Conservation (phyloP, 352 stramenopile genomes). For the Phytophthora cajani region DNA sequence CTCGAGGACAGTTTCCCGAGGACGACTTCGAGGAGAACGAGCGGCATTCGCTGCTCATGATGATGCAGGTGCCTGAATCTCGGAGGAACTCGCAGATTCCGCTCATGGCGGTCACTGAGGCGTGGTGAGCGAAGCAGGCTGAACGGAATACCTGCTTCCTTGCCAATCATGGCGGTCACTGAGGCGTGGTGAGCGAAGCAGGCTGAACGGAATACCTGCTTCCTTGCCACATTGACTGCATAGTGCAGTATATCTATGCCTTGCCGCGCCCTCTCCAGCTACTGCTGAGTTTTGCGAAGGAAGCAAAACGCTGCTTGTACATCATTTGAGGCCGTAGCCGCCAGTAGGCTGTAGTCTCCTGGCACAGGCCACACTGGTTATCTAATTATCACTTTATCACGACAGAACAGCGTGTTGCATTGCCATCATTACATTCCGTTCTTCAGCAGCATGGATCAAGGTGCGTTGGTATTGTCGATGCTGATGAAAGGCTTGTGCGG, state of each 20-base stretch:
- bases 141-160: not conserved
- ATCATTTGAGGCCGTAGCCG: not conserved
- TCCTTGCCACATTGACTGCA: constrained; percentile 19
- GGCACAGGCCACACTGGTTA: constrained; percentile 22
- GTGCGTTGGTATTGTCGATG: constrained; percentile 1
- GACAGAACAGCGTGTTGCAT: constrained; percentile 20
- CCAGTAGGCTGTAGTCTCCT: constrained; percentile 1
- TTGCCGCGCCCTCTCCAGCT: constrained; percentile 17
- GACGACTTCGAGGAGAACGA: constrained; percentile 49
- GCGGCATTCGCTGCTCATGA: constrained; percentile 68
- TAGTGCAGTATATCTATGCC: constrained; percentile 36
- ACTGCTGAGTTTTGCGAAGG: constrained; percentile 29
- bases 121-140: constrained; percentile 30
- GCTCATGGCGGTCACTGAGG: constrained; percentile 63
- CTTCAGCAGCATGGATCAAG: not conserved
- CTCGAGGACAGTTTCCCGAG: constrained; percentile 28
- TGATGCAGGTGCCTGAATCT: constrained; percentile 66
- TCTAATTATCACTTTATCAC: constrained; percentile 33
- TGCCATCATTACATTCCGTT: constrained; percentile 10
- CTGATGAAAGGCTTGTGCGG: constrained; percentile 1
- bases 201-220: not conserved
- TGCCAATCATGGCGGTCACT: no score
- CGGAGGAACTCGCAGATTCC: constrained; percentile 60
- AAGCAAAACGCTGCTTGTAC: constrained; percentile 26
- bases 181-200: constrained; percentile 36